Conservation (phyloP, 352 stramenopile genomes). For the Globisporangium ultimum region DNA sequence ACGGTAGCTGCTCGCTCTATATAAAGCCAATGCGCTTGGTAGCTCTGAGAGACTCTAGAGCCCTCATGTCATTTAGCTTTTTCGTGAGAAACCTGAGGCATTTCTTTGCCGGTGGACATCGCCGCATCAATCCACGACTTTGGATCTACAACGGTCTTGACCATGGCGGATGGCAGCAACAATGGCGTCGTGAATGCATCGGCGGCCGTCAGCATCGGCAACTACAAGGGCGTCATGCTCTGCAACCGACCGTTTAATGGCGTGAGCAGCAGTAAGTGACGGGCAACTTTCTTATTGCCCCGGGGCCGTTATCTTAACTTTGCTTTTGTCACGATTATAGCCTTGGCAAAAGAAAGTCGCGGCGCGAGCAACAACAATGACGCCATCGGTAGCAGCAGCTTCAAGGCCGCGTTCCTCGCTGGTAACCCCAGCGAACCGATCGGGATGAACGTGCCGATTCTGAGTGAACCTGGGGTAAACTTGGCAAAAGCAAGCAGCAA, state of each 20-base stretch:
- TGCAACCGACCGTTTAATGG: conserved; percentile 93
- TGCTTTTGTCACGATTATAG: conserved; percentile 18
- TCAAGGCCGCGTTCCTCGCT: conserved; percentile 69
- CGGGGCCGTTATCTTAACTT: neutral
- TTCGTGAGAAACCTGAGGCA: too few species aligned
- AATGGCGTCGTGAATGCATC: conserved; percentile 20
- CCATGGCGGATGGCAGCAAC: conserved; percentile 25
- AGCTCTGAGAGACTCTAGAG: too few species aligned
- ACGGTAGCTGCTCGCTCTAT: too few species aligned
- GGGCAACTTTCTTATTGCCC: neutral
- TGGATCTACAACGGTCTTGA: neutral
- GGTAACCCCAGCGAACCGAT: conserved; percentile 65
- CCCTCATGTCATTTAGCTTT: too few species aligned
- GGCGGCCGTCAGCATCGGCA: conserved; percentile 86
- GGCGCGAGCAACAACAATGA: conserved; percentile 39
- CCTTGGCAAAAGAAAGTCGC: conserved; percentile 50
- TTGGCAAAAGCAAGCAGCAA: neutral
- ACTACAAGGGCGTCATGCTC: conserved; percentile 96
- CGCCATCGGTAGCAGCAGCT: conserved; percentile 39
- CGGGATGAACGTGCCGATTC: conserved; percentile 80
- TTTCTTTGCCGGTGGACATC: too few species aligned
- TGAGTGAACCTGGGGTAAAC: conserved; percentile 53
- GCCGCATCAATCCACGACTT: too few species aligned
- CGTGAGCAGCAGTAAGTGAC: conserved; percentile 59
- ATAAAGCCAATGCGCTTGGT: too few species aligned